These are phyloP conservation scores for Martiniozyma abietophila DNA, from an alignment of 805 yeast genomes.

Conservation along the genomic window DNA sequence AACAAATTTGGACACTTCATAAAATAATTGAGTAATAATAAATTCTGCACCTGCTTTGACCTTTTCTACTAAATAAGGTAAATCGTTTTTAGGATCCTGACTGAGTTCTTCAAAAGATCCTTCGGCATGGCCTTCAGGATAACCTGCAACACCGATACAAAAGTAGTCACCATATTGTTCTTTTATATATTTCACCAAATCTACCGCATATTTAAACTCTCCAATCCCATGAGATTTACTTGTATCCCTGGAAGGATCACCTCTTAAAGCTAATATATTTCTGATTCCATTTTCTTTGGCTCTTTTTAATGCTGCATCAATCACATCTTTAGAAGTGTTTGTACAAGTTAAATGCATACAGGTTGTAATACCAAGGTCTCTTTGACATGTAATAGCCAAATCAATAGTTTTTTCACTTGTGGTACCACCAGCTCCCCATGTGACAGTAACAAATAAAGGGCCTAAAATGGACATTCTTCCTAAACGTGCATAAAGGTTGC, in stretches of 20 bases:
- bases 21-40: slow-evolving; percentile 84
- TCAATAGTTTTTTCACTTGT: slow-evolving; percentile 82
- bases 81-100: slow-evolving; percentile 60
- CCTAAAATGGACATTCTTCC: slow-evolving; percentile 81
- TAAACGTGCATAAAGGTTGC: slow-evolving; percentile 78
- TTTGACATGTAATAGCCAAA: slow-evolving; percentile 68
- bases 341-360: slow-evolving; percentile 96
- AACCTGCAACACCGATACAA: slow-evolving; percentile 94
- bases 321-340: slow-evolving; percentile 66
- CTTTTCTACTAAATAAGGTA: slow-evolving; percentile 76
- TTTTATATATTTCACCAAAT: slow-evolving; percentile 74
- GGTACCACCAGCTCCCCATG: slow-evolving; percentile 99
- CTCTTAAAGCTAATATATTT: slow-evolving; percentile 87
- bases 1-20: slow-evolving; percentile 72
- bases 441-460: slow-evolving; percentile 84
- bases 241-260: slow-evolving; percentile 82
- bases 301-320: slow-evolving; percentile 66
- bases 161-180: slow-evolving; percentile 67
- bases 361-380: slow-evolving; percentile 73
- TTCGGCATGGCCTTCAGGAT: slow-evolving; percentile 96
- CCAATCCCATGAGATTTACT: slow-evolving; percentile 37
- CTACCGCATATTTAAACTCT: slow-evolving; percentile 72
- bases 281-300: slow-evolving; percentile 75
- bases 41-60: slow-evolving; percentile 93
- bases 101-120: slow-evolving; percentile 54